Conservation (phyloP, 2,329 filamentous ascomycete genomes). For the Sporothrix pseudoabietina region DNA sequence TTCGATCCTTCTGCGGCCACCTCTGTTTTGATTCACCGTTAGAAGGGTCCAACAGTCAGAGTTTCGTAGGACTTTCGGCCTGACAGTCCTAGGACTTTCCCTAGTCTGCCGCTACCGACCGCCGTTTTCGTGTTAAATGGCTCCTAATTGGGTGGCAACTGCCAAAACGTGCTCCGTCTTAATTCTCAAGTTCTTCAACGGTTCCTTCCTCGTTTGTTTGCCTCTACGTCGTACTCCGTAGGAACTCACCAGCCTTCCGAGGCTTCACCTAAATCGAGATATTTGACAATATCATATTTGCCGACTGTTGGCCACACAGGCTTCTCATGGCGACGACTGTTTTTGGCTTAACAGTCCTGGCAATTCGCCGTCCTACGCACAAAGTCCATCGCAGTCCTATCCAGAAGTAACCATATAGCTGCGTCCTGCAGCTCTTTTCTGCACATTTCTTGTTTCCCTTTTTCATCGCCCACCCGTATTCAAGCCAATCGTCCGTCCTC, state of each 20-base stretch:
- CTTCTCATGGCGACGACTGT: neutral
- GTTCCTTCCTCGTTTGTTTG: neutral
- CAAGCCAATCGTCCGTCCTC: neutral
- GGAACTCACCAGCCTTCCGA: neutral
- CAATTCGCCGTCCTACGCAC: no score
- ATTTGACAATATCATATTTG: neutral
- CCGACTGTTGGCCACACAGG: neutral
- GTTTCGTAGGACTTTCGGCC: slow-evolving; percentile 18
- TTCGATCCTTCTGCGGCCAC: neutral
- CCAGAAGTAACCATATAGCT: neutral
- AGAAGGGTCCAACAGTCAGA: neutral
- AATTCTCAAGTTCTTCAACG: neutral
- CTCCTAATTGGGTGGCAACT: neutral
- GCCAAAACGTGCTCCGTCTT: neutral
- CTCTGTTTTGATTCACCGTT: slow-evolving; percentile 4
- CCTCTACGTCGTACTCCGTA: neutral
- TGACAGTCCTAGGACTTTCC: slow-evolving; percentile 16
- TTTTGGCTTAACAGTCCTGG: neutral
- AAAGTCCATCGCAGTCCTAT: neutral
- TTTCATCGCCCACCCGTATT: neutral
- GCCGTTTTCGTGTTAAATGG: neutral
- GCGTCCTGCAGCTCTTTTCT: neutral
- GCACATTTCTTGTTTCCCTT: neutral
- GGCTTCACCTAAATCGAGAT: neutral
- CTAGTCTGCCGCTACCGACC: neutral